Conservation (phyloP, 2,329 filamentous ascomycete species). For the Ophiostoma pallidulum region DNA sequence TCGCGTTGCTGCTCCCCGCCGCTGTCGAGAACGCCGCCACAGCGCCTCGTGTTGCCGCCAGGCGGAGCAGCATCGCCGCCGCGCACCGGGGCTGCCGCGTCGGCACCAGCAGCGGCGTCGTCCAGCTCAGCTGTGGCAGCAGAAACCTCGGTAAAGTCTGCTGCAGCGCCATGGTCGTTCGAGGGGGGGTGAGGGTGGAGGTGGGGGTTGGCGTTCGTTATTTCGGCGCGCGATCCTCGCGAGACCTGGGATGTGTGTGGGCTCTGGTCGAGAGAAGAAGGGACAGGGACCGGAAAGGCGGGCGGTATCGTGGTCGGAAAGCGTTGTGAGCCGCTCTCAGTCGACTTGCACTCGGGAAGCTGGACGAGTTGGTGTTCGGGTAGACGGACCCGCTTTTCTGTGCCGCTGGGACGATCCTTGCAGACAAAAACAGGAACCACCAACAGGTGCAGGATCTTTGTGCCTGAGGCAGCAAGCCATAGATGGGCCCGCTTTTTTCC, state of each 20-base stretch:
- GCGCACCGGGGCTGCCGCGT: slow-evolving; percentile 9
- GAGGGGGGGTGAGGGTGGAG: slow-evolving; percentile 21
- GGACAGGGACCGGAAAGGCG: no score
- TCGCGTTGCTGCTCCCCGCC: no score
- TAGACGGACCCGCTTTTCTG: no score
- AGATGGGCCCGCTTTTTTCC: not conserved
- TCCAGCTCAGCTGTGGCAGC: slow-evolving; percentile 48
- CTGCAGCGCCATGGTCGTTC: slow-evolving; percentile 25
- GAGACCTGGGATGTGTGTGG: no score
- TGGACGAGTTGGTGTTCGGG: no score
- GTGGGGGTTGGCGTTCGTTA: not conserved
- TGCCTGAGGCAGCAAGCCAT: slow-evolving; percentile 12
- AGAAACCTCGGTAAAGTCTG: slow-evolving; percentile 42
- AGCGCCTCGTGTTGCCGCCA: not conserved
- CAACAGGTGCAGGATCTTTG: not conserved
- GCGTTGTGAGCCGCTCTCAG: no score
- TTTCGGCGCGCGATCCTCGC: no score
- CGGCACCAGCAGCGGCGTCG: slow-evolving; percentile 23
- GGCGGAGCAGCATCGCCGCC: slow-evolving; percentile 10
- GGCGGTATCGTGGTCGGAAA: no score
- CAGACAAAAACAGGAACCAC: no score
- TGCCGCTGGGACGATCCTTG: no score
- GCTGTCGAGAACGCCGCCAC: not conserved
- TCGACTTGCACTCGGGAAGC: no score
- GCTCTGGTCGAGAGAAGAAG: not conserved